Conservation (phyloP, 2,329 filamentous ascomycete species). For the Sclerotinia glacialis region DNA sequence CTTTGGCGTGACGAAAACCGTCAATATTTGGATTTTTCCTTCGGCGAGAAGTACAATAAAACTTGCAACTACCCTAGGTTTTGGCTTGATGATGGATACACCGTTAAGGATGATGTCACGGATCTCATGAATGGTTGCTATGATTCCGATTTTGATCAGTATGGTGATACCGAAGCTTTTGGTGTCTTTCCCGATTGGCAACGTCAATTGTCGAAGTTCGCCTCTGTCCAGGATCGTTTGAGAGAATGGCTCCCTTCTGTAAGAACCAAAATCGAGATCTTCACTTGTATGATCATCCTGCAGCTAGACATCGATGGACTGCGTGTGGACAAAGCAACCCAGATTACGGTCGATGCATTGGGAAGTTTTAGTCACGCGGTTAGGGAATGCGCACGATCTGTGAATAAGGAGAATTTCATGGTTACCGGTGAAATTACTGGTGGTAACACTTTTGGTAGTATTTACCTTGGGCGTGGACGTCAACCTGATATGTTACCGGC, state of each 20-base stretch:
- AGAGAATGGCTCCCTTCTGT: conserved; percentile 62
- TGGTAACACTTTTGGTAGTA: conserved; percentile 57
- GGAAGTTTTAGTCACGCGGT: conserved; percentile 56
- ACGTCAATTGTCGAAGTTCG: conserved; percentile 63
- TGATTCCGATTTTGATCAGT: conserved; percentile 59
- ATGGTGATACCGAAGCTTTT: conserved; percentile 56
- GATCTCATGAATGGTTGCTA: conserved; percentile 54
- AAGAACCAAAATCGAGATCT: conserved; percentile 54
- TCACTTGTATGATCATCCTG: conserved; percentile 61
- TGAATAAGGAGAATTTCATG: conserved; percentile 63
- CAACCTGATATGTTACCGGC: conserved; percentile 52
- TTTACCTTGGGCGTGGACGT: conserved; percentile 61
- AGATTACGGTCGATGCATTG: conserved; percentile 60
- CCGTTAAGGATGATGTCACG: conserved; percentile 44
- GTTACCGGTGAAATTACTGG: conserved; percentile 62
- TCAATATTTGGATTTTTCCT: conserved; percentile 57
- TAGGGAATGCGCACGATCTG: conserved; percentile 53
- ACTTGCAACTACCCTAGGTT: conserved; percentile 59
- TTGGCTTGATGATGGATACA: conserved; percentile 54
- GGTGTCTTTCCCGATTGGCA: conserved; percentile 62
- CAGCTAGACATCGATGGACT: conserved; percentile 66
- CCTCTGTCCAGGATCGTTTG: conserved; percentile 64
- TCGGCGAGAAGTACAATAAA: conserved; percentile 54
- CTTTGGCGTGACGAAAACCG: conserved; percentile 52
- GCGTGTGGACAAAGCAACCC: conserved; percentile 64